A percentile compares a stretch with the other conserved stretches of the same genome.
phyloP scores from a whole-genome alignment of 2,329 filamentous ascomycete species.

The Aspergillus eucalypticola region DNA sequence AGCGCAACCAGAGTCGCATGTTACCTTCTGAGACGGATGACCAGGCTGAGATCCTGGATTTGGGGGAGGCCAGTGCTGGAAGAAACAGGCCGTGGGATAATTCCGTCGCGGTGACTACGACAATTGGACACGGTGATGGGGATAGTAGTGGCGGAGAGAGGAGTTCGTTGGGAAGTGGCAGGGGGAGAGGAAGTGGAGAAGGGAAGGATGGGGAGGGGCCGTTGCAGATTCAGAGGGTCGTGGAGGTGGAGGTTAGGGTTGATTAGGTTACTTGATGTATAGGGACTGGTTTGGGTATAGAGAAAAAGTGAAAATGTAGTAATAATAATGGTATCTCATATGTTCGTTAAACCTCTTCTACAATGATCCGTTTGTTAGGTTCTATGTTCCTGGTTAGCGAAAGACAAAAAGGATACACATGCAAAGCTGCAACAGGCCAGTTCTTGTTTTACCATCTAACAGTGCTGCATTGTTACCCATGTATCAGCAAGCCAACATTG shows the following conservation, averaged over 20 bases:
- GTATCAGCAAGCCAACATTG: no score
- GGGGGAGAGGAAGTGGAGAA: background rate
- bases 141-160: background rate
- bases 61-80: background rate
- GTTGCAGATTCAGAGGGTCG: conserved; percentile 5
- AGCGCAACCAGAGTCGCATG: conserved; percentile 3
- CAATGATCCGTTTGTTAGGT: no score
- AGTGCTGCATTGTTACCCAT: no score
- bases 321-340: no score
- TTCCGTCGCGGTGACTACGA: background rate
- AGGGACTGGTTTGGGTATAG: no score
- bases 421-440: no score
- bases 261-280: background rate
- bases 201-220: background rate
- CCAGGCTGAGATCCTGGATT: conserved; percentile 1
- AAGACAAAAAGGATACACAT: no score
- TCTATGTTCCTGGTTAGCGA: no score
- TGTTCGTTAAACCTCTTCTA: no score
- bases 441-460: no score
- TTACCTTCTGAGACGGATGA: background rate
- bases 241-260: conserved; percentile 6
- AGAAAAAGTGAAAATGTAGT: no score
- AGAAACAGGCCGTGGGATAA: background rate
- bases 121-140: background rate
- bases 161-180: background rate